These are phyloP conservation scores for Agapanthus africanus DNA, from an alignment of 106 monocot species.

Conservation along the genomic window DNA sequence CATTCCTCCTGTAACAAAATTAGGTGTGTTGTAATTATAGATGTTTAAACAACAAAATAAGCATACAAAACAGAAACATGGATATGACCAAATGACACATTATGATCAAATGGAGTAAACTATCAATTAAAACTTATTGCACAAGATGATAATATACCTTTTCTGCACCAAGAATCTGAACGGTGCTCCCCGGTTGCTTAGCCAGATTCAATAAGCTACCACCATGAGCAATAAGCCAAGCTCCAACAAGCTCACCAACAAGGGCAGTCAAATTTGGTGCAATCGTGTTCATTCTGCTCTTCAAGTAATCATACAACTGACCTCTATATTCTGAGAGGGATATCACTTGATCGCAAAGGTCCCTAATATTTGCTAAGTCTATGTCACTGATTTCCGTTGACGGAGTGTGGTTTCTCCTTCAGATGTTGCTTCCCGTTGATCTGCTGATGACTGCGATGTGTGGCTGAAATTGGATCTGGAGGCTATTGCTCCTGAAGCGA, in stretches of 20 bases:
- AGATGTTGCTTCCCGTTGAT: too few species aligned
- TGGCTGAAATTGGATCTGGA: too few species aligned
- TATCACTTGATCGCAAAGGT: slow-evolving; percentile 88
- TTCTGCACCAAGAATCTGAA: slow-evolving; percentile 96
- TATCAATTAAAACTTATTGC: too few species aligned
- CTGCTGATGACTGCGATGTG: too few species aligned
- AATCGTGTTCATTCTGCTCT: slow-evolving; percentile 89
- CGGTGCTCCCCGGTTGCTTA: slow-evolving; percentile 95
- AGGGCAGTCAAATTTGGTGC: slow-evolving; percentile 92
- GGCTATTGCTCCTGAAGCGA: too few species aligned
- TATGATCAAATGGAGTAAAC: too few species aligned
- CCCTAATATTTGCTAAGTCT: slow-evolving; percentile 69
- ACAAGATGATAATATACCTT: too few species aligned
- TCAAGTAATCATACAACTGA: slow-evolving; percentile 79
- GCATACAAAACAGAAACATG: too few species aligned
- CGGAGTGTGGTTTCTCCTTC: too few species aligned
- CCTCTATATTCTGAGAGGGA: slow-evolving; percentile 86
- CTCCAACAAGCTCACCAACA: slow-evolving; percentile 97
- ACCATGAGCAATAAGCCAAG: slow-evolving; percentile 93
- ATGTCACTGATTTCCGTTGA: slow-evolving; percentile 87
- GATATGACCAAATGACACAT: too few species aligned
- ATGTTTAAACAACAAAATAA: neutral
- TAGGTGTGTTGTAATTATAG: neutral
- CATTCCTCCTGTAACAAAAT: neutral
- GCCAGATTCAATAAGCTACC: slow-evolving; percentile 86